Evolutionary conservation across 768 basidiomycete genomes (phyloP).

Genomic region (Dioszegia hungarica): DNA sequence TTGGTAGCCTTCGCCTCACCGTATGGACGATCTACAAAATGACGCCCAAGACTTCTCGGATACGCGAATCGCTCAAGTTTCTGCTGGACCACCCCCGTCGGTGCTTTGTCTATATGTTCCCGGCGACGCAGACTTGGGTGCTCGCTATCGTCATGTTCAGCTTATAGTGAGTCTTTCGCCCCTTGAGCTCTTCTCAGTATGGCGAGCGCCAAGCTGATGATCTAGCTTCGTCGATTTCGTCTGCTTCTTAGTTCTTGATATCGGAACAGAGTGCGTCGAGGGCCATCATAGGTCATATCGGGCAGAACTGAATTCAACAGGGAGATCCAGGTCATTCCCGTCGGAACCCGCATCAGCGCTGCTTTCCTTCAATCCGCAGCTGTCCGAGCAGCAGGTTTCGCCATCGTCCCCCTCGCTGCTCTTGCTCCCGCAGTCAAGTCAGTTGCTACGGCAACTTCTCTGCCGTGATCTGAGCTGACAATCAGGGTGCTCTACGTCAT

Average conservation of each 20-base stretch:
- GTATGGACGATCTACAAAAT: slow-evolving; percentile 64
- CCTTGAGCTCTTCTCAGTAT: no score
- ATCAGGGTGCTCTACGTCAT: slow-evolving; percentile 73
- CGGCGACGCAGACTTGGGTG: slow-evolving; percentile 91
- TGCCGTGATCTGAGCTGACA: background rate
- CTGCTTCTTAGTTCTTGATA: slow-evolving; percentile 80
- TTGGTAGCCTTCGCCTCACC: slow-evolving; percentile 52
- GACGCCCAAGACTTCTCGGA: slow-evolving; percentile 58
- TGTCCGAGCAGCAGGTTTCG: slow-evolving; percentile 84
- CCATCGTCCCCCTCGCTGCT: slow-evolving; percentile 64
- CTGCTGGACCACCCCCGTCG: slow-evolving; percentile 88
- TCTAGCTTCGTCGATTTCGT: slow-evolving; percentile 76
- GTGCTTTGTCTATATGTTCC: slow-evolving; percentile 86
- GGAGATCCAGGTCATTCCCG: slow-evolving; percentile 63
- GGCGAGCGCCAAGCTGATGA: slow-evolving; percentile 1
- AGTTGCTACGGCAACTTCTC: no score
- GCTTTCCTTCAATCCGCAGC: slow-evolving; percentile 72
- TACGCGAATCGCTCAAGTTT: slow-evolving; percentile 78
- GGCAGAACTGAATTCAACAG: slow-evolving; percentile 16
- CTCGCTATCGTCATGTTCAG: slow-evolving; percentile 63
- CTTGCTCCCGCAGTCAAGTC: slow-evolving; percentile 86
- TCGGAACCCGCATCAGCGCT: slow-evolving; percentile 64
- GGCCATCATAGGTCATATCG: background rate
- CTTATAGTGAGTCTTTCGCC: slow-evolving; percentile 59
- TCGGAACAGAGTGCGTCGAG: slow-evolving; percentile 60